Conservation (phyloP, 2,329 filamentous ascomycete species). For the Chalara sp. region DNA sequence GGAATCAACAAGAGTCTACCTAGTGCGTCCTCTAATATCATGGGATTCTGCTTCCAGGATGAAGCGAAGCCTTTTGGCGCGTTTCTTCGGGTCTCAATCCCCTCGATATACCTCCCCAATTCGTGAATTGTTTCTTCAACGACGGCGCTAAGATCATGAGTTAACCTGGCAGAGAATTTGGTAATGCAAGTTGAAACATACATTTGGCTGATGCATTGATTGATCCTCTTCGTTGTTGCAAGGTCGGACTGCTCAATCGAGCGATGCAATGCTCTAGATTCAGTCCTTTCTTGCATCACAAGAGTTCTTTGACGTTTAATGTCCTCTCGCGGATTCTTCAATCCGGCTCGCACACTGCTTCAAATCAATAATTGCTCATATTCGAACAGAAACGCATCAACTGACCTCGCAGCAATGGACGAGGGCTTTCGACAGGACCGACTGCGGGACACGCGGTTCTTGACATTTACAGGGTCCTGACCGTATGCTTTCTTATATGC, state of each 20-base stretch:
- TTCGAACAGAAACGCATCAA: not conserved
- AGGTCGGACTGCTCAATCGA: not conserved
- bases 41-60: conserved; percentile 4
- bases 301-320: not conserved
- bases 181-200: not conserved
- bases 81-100: not conserved
- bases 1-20: not conserved
- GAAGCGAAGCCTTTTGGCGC: conserved; percentile 1
- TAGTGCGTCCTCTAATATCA: conserved; percentile 2
- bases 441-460: not conserved
- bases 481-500: not conserved
- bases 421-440: not conserved
- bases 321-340: not conserved
- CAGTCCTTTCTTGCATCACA: not conserved
- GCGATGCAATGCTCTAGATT: not conserved
- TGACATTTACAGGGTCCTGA: not conserved
- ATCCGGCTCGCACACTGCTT: not conserved
- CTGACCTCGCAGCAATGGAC: not conserved
- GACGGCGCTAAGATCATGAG: not conserved
- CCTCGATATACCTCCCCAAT: not conserved
- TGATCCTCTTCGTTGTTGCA: not conserved
- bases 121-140: not conserved
- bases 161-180: not conserved
- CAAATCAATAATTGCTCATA: not conserved
- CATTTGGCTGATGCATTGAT: not conserved